phyloP scores from a whole-genome alignment of 2,329 filamentous ascomycete genomes.

The Exophiala calicioides region DNA sequence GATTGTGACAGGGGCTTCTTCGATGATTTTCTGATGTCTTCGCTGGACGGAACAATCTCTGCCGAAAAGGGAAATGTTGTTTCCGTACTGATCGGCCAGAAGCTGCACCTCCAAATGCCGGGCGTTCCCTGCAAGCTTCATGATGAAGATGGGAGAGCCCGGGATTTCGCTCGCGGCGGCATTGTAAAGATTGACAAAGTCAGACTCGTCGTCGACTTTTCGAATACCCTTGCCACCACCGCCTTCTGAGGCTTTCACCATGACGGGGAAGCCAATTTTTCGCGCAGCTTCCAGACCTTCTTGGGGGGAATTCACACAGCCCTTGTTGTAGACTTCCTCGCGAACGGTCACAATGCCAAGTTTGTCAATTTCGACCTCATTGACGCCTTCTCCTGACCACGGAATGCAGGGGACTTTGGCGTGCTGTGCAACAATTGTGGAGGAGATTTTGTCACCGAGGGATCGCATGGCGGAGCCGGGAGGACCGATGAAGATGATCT shows the following conservation, averaged over 20 bases:
- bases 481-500: constrained; percentile 98
- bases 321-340: constrained; percentile 81
- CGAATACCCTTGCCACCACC: constrained; percentile 99
- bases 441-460: constrained; percentile 98
- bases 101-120: constrained; percentile 97
- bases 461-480: constrained; percentile 98
- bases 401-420: constrained; percentile 95
- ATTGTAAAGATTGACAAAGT: constrained; percentile 86
- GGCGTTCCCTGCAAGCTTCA: constrained; percentile 97
- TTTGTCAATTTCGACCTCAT: constrained; percentile 74
- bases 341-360: constrained; percentile 89
- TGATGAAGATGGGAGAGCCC: constrained; percentile 98
- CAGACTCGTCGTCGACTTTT: constrained; percentile 82
- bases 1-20: constrained; percentile 96
- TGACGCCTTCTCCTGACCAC: constrained; percentile 96
- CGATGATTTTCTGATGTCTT: constrained; percentile 99
- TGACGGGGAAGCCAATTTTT: constrained; percentile 96
- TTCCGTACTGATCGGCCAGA: constrained; percentile 97
- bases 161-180: constrained; percentile 96
- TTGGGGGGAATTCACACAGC: constrained; percentile 85
- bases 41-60: constrained; percentile 98
- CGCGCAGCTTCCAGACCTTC: constrained; percentile 85
- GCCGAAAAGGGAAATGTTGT: constrained; percentile 98
- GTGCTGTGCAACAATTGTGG: constrained; percentile 97
- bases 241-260: constrained; percentile 99